Base-by-base conservation (phyloP, 345 rosid species). In the Aethionema arabicum region DNA sequence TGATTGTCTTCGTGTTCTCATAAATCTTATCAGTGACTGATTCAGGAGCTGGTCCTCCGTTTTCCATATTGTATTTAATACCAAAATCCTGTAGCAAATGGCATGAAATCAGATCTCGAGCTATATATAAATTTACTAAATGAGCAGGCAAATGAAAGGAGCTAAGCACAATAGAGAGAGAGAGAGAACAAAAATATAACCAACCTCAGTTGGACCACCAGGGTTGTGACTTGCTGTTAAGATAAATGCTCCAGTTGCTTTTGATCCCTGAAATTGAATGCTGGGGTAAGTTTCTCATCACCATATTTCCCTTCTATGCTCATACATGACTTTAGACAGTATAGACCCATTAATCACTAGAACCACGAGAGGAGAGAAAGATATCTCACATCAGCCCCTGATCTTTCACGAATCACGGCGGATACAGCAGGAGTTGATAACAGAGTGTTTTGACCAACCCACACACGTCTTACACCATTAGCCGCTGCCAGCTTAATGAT, bases 141-240 rank as follows among this genome's bases (percentile, higher is more conserved):
- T 10, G 36, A 69, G 57, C 35, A 5, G 44, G 4, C 27, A 21
- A 49, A 0, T 14, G 16, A 35, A 29, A 51, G 56, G 31, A 45
- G 5, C 36, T 56, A 37, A 12, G 21, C 13, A 71, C 37, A 37
- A 12, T 11, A 71, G 42, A 58, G 30, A 48, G 10, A 58, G 30
- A 48, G 10, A 11, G 38, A 16, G 10, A 6, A 31, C 27, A 71
- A 12, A 43, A 71, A 13, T 32, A 49, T 11, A 31, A 40, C 53
- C 0, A 16, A 92, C 99, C 98, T 95, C 99, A 79, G 77, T 63
- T 41, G 99, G 99, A 67, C 99, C 99, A 66, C 99, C 99, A 44
- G 99, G 98, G 69, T 95, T 95, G 76, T 95, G 99, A 75, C 99
- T 95, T 57, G 99, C 99, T 11, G 99, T 95, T 85, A 95, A 80